Evolutionary conservation across 345 rosid species (phyloP).

Genomic region (Populus pruinosa): DNA sequence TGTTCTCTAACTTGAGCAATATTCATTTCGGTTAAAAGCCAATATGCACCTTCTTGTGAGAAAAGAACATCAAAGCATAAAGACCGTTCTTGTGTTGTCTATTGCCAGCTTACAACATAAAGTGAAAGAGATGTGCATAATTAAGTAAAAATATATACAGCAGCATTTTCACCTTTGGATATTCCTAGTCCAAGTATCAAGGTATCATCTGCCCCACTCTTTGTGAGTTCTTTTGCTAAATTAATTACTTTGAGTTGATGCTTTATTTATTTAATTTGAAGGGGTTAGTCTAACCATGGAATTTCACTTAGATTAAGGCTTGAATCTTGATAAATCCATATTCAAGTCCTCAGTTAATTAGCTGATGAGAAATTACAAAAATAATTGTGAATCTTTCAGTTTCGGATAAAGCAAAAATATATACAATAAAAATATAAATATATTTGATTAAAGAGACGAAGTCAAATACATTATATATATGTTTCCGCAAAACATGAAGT

Average conservation of each 20-base stretch:
- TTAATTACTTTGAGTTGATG: not conserved
- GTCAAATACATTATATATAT: too few relatives aligned
- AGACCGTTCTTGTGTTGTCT: not conserved
- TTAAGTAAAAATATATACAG: not conserved
- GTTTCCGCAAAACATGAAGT: too few relatives aligned
- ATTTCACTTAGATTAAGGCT: not conserved
- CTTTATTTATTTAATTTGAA: not conserved
- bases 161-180: slow-evolving; percentile 4
- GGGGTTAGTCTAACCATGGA: too few relatives aligned
- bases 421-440: too few relatives aligned
- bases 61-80: not conserved
- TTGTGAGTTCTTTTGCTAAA: too few relatives aligned
- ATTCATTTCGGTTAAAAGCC: not conserved
- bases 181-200: slow-evolving; percentile 20
- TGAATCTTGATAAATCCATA: not conserved
- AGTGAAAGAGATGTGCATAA: not conserved
- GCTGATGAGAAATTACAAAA: too few relatives aligned
- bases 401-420: too few relatives aligned
- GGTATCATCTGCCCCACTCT: not conserved
- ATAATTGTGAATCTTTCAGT: too few relatives aligned
- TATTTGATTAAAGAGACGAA: too few relatives aligned
- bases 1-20: not conserved
- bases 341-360: not conserved
- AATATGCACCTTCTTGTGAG: not conserved
- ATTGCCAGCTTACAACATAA: not conserved